These are phyloP conservation scores for Kwoniella heveanensis DNA, from an alignment of 768 basidiomycete genomes.

Conservation along the genomic window DNA sequence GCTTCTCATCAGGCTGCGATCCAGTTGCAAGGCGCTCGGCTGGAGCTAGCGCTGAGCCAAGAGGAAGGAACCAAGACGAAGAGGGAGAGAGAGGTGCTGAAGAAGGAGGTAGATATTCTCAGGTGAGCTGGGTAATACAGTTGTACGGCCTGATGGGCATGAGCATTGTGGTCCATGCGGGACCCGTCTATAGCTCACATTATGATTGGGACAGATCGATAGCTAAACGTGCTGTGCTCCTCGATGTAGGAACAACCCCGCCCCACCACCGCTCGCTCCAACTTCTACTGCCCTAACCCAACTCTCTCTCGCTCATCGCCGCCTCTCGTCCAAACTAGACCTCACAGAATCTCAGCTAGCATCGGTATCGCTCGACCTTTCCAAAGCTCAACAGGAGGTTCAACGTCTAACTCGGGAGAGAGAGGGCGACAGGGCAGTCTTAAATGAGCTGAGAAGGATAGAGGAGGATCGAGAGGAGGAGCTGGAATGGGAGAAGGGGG, in stretches of 20 bases:
- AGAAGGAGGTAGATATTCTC: slow-evolving; percentile 28
- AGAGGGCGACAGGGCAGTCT: slow-evolving; percentile 37
- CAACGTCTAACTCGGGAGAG: slow-evolving; percentile 35
- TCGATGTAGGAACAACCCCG: slow-evolving; percentile 24
- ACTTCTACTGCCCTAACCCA: slow-evolving; percentile 49
- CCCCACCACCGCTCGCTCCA: slow-evolving; percentile 29
- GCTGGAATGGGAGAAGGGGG: slow-evolving; percentile 47
- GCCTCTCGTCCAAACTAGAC: slow-evolving; percentile 52
- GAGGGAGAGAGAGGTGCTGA: slow-evolving; percentile 10
- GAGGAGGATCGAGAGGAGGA: slow-evolving; percentile 49
- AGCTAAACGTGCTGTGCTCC: too few species aligned
- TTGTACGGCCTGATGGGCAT: neutral
- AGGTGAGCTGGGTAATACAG: slow-evolving; percentile 33
- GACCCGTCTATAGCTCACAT: too few species aligned
- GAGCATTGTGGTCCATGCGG: neutral
- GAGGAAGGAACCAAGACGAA: slow-evolving; percentile 9
- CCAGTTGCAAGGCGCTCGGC: slow-evolving; percentile 51
- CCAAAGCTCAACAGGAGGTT: slow-evolving; percentile 36
- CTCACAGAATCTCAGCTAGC: slow-evolving; percentile 41
- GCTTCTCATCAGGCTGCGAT: slow-evolving; percentile 50
- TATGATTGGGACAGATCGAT: too few species aligned
- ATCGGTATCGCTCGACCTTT: slow-evolving; percentile 27
- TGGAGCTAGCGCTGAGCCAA: slow-evolving; percentile 45
- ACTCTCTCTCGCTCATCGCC: slow-evolving; percentile 54
- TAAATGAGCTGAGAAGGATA: slow-evolving; percentile 40